Evolutionary conservation across 306 rosid genomes (phyloP), one percentile per base, ranked within the genome.

Genomic region (Datisca glomerata): DNA sequence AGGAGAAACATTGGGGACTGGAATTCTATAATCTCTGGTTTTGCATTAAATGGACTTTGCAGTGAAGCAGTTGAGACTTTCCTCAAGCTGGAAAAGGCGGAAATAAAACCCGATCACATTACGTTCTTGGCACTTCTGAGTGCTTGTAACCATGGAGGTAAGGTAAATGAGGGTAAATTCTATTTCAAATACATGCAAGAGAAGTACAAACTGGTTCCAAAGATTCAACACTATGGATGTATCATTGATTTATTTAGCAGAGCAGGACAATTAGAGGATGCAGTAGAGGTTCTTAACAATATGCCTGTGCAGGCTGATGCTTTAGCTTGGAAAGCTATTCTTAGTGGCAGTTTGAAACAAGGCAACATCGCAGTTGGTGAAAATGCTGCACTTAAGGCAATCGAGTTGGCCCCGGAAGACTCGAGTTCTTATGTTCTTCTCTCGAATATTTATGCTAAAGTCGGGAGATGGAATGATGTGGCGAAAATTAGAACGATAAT

Each of bases 111-210:
- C 4, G 71, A 74, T 23, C 64, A 51, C 19, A 65, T 78, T 52
- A 67, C 76, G 34, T 74, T 78, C 67, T 43, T 70, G 5, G 67
- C 65, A 15, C 65, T 79, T 47, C 35, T 74, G 9, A 58, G 56
- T 41, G 79, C 79, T 51, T 78, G 87, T 59, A 78, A 51, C 51
- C 86, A 73, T 63, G 74, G 60, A 33, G 82, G 74, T 41, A 63
- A 67, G 14, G 45, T 55, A 43, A 58, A 64, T 1, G 79, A 64
- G 46, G 79, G 76, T 21, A 45, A 47, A 51, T 49, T 47, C 36
- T 67, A 60, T 45, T 74, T 74, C 42, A 42, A 79, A 48, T 53
- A 53, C 41, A 79, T 79, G 79, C 66, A 70, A 38, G 69, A 40
- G 31, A 69, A 78, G 45, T 66, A 66, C 60, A 57, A 57, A 27